Conservation (phyloP, 768 basidiomycete species). For the Termitomyces sp. region DNA sequence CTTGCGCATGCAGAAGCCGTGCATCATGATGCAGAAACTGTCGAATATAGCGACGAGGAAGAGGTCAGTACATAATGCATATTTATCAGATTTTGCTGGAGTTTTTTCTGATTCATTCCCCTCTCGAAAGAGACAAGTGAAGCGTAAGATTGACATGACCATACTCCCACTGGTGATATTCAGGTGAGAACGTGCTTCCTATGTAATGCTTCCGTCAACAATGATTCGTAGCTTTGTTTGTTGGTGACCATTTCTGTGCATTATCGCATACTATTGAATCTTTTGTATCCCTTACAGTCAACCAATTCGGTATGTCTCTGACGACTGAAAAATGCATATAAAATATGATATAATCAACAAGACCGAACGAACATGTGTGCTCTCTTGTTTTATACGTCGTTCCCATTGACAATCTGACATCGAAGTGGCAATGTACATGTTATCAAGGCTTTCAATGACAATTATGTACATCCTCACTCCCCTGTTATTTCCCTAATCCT, state of each 20-base stretch:
- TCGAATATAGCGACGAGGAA: constrained; percentile 44
- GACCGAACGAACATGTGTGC: constrained; percentile 54
- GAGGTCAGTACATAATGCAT: constrained; percentile 22
- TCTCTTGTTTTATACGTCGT: background rate
- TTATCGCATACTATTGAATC: constrained; percentile 5
- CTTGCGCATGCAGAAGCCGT: constrained; percentile 41
- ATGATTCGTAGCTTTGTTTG: constrained; percentile 37
- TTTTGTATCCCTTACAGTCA: constrained; percentile 25
- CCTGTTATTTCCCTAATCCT: background rate
- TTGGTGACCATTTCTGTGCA: constrained; percentile 20
- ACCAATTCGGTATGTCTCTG: constrained; percentile 35
- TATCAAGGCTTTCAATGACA: constrained; percentile 43
- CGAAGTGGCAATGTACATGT: constrained; percentile 52
- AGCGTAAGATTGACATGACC: constrained; percentile 44
- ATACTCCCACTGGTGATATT: constrained; percentile 45
- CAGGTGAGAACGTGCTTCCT: constrained; percentile 27
- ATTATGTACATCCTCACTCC: constrained; percentile 32
- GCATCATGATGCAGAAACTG: constrained; percentile 39
- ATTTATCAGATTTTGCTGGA: too few species aligned
- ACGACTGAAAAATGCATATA: background rate
- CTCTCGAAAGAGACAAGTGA: constrained; percentile 30
- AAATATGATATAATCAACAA: constrained; percentile 13
- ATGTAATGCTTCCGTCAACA: background rate
- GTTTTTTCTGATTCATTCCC: background rate
- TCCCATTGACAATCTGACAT: background rate